phyloP scores from a whole-genome alignment of 2,329 filamentous ascomycete genomes.

The Ceratocystis ficicola region DNA sequence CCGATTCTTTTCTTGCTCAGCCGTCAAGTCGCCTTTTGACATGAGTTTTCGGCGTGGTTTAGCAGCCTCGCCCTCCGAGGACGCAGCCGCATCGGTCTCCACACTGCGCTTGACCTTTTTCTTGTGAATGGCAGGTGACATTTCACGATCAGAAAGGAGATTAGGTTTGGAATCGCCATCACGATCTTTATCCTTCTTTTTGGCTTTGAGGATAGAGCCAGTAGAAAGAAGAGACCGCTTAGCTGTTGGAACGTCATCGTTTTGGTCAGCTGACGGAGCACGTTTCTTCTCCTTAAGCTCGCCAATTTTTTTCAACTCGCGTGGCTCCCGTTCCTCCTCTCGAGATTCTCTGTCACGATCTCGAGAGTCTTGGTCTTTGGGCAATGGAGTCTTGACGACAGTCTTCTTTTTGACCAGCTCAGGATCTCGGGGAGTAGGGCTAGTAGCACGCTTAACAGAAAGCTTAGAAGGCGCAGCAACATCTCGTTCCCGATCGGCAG shows the following conservation, averaged over 20 bases:
- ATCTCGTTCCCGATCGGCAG: constrained; percentile 35
- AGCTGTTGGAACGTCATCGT: constrained; percentile 37
- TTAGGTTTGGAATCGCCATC: constrained; percentile 29
- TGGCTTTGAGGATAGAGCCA: constrained; percentile 36
- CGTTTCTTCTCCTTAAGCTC: constrained; percentile 41
- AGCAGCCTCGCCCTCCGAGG: constrained; percentile 44
- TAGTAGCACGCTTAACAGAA: constrained; percentile 14
- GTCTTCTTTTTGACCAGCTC: constrained; percentile 32
- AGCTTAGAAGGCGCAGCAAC: constrained; percentile 34
- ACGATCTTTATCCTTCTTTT: constrained; percentile 42
- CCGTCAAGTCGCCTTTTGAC: constrained; percentile 50
- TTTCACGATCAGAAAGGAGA: constrained; percentile 38
- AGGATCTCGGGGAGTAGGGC: constrained; percentile 14
- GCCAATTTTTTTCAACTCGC: constrained; percentile 28
- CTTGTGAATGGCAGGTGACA: constrained; percentile 39
- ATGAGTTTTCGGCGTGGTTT: constrained; percentile 53
- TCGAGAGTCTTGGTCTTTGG: constrained; percentile 38
- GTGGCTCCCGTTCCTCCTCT: constrained; percentile 28
- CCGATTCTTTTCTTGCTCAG: constrained; percentile 45
- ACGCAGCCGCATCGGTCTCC: constrained; percentile 43
- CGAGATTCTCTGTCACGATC: constrained; percentile 38
- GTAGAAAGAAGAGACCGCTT: constrained; percentile 35
- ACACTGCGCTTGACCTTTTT: constrained; percentile 39
- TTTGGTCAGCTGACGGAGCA: constrained; percentile 34
- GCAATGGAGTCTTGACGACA: constrained; percentile 25